Base-by-base conservation (phyloP, 345 rosid species). In the Cochlearia excelsa region DNA sequence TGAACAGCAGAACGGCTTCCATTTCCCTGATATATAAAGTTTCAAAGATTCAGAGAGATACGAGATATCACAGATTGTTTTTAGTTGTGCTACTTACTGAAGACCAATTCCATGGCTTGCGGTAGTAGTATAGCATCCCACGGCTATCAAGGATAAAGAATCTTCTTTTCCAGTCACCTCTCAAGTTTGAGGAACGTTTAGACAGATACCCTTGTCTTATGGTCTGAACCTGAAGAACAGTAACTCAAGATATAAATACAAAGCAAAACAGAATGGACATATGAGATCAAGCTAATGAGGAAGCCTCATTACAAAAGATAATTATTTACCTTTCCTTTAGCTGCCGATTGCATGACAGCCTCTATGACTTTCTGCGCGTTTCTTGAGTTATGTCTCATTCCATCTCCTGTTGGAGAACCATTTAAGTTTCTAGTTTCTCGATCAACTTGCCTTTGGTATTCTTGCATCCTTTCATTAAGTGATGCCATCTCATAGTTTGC, bases 101-200 rank as follows among this genome's bases (percentile, higher is more conserved):
- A 71, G 79, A 57, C 83, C 81, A 79, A 56, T 71, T 61, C 77
- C 78, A 78, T 40, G 81, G 83, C 70, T 82, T 86, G n/a, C 95
- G 95, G 69, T 86, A 84, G 69, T 86, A 86, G 58, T 86, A 86
- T 59, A 86, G 73, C 86, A 84, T 77, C 67, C 94, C 94, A 50
- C 87, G 81, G 69, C 85, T 86, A 69, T 86, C 94, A 58, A 86
- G 90, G 47, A 86, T 82, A 76, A 86, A 86, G 74, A 75, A 86
- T 59, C 94, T 80, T 74, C 94, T 80, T 69, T 86, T 86, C 90
- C 94, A 86, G 53, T 83, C 85, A 58, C 82, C 90, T 66, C 94
- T 82, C 75, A 86, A 63, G 72, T 84, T 86, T 61, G 90, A 84
- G n/a, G 94, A 86, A 66, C 94, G 84, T 73, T 86, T 86, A 30